Evolutionary conservation across 75 land plant genomes (phyloP).

Genomic region (Azolla pinnata): DNA sequence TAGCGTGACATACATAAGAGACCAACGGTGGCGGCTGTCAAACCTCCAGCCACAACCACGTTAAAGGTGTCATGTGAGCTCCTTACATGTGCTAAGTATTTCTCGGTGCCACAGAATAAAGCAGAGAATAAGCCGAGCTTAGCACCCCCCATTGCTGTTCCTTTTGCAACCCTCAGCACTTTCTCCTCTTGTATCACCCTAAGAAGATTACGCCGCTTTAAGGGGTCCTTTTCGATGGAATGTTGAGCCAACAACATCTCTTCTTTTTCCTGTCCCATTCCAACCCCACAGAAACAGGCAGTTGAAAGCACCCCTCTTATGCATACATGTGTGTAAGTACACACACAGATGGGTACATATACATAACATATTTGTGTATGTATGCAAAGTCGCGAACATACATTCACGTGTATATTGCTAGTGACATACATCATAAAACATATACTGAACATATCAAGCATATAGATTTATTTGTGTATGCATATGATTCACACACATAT

Average conservation of each 20-base stretch:
- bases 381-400: no score
- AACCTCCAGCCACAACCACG: slow-evolving; percentile 74
- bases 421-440: no score
- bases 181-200: slow-evolving; percentile 85
- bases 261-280: slow-evolving; percentile 16
- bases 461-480: no score
- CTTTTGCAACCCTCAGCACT: slow-evolving; percentile 67
- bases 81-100: slow-evolving; percentile 55
- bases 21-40: slow-evolving; percentile 83
- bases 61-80: slow-evolving; percentile 69
- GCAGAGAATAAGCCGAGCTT: slow-evolving; percentile 88
- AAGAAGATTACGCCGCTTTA: slow-evolving; percentile 20
- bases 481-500: no score
- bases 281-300: no score
- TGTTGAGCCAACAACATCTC: slow-evolving; percentile 13
- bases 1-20: slow-evolving; percentile 46
- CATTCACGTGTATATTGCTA: no score
- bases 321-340: no score
- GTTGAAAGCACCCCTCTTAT: no score
- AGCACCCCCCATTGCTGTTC: slow-evolving; percentile 88
- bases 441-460: no score
- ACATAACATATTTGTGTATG: no score
- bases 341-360: no score
- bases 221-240: neutral
- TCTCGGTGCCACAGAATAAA: slow-evolving; percentile 59